Evolutionary conservation across 805 yeast species (phyloP), one percentile per base, ranked within the genome.

Genomic region (Metschnikowia picachoensis): DNA sequence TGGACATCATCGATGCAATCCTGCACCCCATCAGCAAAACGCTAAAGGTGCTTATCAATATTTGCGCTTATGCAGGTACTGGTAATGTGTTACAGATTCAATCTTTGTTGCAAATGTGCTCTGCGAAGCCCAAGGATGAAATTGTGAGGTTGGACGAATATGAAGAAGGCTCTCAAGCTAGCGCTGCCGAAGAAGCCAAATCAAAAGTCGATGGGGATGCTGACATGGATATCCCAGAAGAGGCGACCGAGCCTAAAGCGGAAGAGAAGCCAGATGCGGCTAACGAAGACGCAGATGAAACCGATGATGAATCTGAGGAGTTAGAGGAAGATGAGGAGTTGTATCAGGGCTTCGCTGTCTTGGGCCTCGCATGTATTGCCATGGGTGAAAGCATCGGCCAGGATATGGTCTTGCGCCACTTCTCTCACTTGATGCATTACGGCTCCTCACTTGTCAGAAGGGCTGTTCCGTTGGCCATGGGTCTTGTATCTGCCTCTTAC

Each of bases 301-400:
- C 48, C 16, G 66, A 64, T 8, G 63, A 53, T 40, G 66, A 61
- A 60, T 10, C 48, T 13, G 66, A 64, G 8, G 64, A 54, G 38
- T 59, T 58, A 5, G 66, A 64, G 9, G 77, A 72, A 17, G 79
- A 73, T 45, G 87, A 80, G 48, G 79, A 76, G 53, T 65, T 82
- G 36, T 79, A 75, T 62, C 89, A 86, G 59, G 95, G 95, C 1
- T 88, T 87, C 60, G 94, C 98, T 9, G 97, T 94, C 15, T 76
- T 94, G 43, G 99, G 99, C 49, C 79, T 94, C 55, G 99, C 97
- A 0, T 77, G 87, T 53, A 87, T 95, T 59, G 94, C 97, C 12
- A 84, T 94, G 86, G 99, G 99, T 52, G 99, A 94, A 68, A 96
- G 88, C 54, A 87, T 94, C 64, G 99, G 99, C 30, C 95, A 87